A percentile compares a stretch with the other conserved stretches of the same genome.
Conservation (phyloP, 2,329 filamentous ascomycete species). For the Verticillium nonalfalfae region DNA sequence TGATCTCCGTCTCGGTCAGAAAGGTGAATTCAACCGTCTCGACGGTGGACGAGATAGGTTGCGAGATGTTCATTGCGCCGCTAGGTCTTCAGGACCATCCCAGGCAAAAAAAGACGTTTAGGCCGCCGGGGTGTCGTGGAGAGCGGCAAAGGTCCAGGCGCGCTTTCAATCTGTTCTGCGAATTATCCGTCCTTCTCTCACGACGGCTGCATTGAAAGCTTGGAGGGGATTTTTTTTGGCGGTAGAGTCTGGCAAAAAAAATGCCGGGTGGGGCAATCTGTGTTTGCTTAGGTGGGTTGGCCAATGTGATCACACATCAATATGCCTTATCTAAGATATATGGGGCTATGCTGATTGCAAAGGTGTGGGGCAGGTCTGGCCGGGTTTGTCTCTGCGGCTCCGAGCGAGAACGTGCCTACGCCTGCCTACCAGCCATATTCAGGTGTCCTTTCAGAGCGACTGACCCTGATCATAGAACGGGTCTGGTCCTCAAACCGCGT, state of each 20-base stretch:
- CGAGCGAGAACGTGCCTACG: background rate
- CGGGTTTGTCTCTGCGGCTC: too few species aligned
- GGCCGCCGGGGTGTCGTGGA: background rate
- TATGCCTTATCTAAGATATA: too few species aligned
- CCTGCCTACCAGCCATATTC: background rate
- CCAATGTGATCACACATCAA: too few species aligned
- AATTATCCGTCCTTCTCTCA: background rate
- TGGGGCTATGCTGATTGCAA: too few species aligned
- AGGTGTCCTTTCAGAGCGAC: too few species aligned
- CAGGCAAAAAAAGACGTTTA: background rate
- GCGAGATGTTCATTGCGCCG: slow-evolving; percentile 61
- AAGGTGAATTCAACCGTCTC: slow-evolving; percentile 86
- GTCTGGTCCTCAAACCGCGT: too few species aligned
- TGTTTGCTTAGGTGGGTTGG: background rate
- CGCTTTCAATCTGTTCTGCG: background rate
- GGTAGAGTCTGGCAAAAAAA: slow-evolving; percentile 35
- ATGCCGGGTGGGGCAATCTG: slow-evolving; percentile 6
- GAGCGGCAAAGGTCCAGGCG: background rate
- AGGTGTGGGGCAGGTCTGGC: too few species aligned
- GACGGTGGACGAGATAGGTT: slow-evolving; percentile 78
- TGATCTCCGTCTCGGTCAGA: slow-evolving; percentile 76
- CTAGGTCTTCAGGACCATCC: background rate
- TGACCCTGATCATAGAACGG: too few species aligned
- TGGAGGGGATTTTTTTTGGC: slow-evolving; percentile 35
- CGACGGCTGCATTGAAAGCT: slow-evolving; percentile 6